Base-by-base conservation (phyloP, 768 basidiomycete species). In the Pleurotus cornucopiae region DNA sequence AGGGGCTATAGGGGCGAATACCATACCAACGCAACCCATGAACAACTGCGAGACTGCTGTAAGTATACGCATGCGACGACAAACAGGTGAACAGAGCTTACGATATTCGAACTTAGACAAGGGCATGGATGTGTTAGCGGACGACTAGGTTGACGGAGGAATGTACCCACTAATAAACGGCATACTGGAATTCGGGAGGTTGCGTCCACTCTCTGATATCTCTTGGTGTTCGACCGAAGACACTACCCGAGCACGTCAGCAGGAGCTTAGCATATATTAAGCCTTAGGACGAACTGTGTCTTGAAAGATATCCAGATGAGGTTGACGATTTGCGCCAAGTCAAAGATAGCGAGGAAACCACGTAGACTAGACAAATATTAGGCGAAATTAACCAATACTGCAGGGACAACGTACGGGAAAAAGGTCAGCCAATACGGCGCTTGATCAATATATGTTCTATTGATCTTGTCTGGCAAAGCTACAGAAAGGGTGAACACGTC, bases 1-100 rank as follows among this genome's bases (percentile, higher is more conserved):
- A 1, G 97, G 97, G 0, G 96, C 95, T 5, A 99, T 74, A 12
- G 96, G 96, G 0, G 96, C 94, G 64, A 98, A 98, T 14, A 97
- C 87, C 48, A 99, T 71, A 0, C 86, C 95, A 46, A 99, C 92
- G n/a, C 91, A 81, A n/a, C 76, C 89, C 86, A 94, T 91, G 72
- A 94, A 93, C 40, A 93, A 72, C 85, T 88, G 61, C 4, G 13
- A 23, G 54, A 25, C 56, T 26, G 46, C 39, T 55, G 26, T 54
- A 26, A 39, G 2, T 38, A 45, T 34, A 41, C 11, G 41, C 43
- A n/a, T 18, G n/a, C 18, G 37, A 12, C 46, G 23, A 20, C 37
- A 30, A 37, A 21, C 58, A 54, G 54, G 63, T 64, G 54, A 61
- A 18, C 4, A 65, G 52, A 57, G 73, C 79, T 58, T 64, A 84